Evolutionary conservation across 495 filamentous ascomycete species (phyloP), one percentile per base, ranked within the genome.

Genomic region (Parathielavia appendiculata): DNA sequence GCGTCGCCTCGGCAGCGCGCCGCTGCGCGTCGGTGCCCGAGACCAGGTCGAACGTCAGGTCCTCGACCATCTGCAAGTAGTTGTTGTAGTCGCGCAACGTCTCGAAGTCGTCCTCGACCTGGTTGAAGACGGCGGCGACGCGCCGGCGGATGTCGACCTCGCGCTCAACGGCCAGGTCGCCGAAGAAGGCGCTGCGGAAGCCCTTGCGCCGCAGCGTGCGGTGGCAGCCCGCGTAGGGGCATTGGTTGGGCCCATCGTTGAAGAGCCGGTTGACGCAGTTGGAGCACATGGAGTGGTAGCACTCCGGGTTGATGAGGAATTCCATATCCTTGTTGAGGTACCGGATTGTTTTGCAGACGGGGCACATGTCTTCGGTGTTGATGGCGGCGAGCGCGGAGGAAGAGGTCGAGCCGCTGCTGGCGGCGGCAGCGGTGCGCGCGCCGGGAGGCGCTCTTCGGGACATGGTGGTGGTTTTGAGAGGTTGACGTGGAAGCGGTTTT

Each of bases 271-370:
- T 89, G 50, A 97, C 92, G 78, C 93, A 97, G 36, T 86, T 89
- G 65, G 86, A 83, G 75, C 93, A 99, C 90, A 99, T 96, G 60
- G 88, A 89, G 81, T 99, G 93, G 79, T 97, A 99, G 81, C 93
- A 99, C 77, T 95, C 90, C 17, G 92, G 89, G 72, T 97, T 96
- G 72, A 97, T 89, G 61, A 95, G 87, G 74, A 99, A 96, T 52
- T 82, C 79, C 83, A 99, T 91, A 75, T 89, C 84, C 22, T 84
- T 85, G 76, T 96, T 97, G 68, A 97, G 84, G 78, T 97, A 97
- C 56, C 90, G 88, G 56, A 87, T 87, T 54, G 90, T 91, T 73
- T 95, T 96, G 86, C 93, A 99, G 64, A 97, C 88, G 45, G 92
- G 95, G 75, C 93, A 99, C 69, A 91, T 88, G 73, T 97, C 91